These are phyloP conservation scores for Rhizophagus clarus DNA, from an alignment of 192 early-diverging fungal genomes.

Conservation along the genomic window DNA sequence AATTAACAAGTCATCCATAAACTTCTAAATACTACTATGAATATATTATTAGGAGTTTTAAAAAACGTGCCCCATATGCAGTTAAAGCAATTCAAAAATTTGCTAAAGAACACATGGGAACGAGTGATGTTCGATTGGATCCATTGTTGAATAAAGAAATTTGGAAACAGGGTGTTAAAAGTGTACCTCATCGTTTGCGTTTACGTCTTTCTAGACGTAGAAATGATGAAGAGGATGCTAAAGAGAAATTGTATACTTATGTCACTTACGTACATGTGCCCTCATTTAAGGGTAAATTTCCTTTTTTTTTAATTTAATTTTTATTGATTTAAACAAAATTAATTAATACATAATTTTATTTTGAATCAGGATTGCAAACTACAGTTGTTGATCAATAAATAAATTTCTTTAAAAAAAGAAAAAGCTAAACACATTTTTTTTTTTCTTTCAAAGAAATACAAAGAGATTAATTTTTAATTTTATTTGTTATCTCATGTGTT, in stretches of 20 bases:
- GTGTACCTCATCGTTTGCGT: conserved; percentile 93
- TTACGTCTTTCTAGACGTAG: conserved; percentile 93
- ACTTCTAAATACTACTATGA: not conserved
- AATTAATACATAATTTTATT: not conserved
- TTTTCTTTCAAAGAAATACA: not conserved
- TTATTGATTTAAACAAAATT: not conserved
- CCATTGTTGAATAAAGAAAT: conserved; percentile 92
- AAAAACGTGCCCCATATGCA: conserved; percentile 96
- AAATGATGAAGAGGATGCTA: conserved; percentile 96
- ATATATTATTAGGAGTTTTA: conserved; percentile 71
- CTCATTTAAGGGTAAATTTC: conserved; percentile 78
- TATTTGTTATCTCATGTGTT: conserved; percentile 16
- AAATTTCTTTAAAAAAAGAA: not conserved
- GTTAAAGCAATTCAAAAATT: conserved; percentile 93
- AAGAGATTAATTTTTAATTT: not conserved
- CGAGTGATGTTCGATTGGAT: conserved; percentile 96
- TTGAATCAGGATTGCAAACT: conserved; percentile 3
- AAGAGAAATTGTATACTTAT: conserved; percentile 97
- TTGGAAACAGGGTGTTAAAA: conserved; percentile 94
- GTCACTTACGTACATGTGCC: conserved; percentile 87
- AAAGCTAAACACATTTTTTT: not conserved
- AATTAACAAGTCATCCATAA: not conserved
- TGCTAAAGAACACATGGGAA: conserved; percentile 92
- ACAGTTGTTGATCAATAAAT: conserved; percentile 7
- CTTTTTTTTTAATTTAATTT: too few relatives aligned